Evolutionary conservation across 2,329 filamentous ascomycete genomes (phyloP).

Genomic region (Fusarium sp.): DNA sequence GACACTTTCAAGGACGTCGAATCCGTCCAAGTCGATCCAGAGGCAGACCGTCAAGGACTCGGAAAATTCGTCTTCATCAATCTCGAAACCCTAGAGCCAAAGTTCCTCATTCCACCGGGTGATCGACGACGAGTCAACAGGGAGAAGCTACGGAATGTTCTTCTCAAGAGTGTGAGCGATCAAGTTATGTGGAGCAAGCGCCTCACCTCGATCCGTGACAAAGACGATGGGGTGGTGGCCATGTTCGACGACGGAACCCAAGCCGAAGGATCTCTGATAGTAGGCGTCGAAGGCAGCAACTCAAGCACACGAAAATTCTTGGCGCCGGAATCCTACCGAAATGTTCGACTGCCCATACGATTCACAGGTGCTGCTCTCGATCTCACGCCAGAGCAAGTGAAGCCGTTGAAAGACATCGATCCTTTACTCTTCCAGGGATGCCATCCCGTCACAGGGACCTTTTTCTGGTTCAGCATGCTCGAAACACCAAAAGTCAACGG

Average conservation of each 20-base stretch:
- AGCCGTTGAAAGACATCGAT: conserved; percentile 59
- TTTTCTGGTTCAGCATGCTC: conserved; percentile 62
- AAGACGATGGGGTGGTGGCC: conserved; percentile 40
- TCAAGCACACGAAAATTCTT: conserved; percentile 52
- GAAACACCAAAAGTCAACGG: conserved; percentile 54
- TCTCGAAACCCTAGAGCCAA: conserved; percentile 51
- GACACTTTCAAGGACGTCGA: conserved; percentile 41
- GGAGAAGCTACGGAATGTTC: conserved; percentile 48
- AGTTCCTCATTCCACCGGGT: conserved; percentile 54
- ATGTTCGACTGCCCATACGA: conserved; percentile 51
- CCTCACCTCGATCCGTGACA: conserved; percentile 43
- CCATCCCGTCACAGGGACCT: conserved; percentile 62
- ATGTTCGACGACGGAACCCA: conserved; percentile 49
- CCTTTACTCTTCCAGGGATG: conserved; percentile 66
- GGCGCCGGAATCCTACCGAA: conserved; percentile 46
- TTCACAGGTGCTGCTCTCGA: conserved; percentile 53
- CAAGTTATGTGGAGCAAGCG: conserved; percentile 50
- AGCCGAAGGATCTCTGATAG: conserved; percentile 49
- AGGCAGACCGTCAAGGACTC: conserved; percentile 54
- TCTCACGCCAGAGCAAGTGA: conserved; percentile 53
- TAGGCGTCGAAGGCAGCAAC: conserved; percentile 56
- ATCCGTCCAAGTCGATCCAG: conserved; percentile 46
- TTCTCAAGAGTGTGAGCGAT: conserved; percentile 44
- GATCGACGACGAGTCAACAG: conserved; percentile 53
- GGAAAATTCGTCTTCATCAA: conserved; percentile 57